Percentiles rank a stretch among this genome's conserved stretches.
These are phyloP conservation scores for Eutrema japonicum DNA, from an alignment of 345 rosid genomes.

Conservation along the genomic window DNA sequence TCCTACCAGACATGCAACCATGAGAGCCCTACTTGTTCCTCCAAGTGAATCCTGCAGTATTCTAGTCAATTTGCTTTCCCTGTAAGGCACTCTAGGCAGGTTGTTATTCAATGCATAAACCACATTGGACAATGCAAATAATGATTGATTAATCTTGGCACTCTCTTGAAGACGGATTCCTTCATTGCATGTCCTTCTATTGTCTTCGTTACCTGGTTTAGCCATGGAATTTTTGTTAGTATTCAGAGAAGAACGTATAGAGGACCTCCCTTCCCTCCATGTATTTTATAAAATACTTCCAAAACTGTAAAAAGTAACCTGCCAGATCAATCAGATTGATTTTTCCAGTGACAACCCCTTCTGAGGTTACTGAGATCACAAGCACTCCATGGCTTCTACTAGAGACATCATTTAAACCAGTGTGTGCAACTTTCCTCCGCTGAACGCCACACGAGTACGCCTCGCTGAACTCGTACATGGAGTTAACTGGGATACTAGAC, in stretches of 20 bases:
- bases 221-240: not conserved
- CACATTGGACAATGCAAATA: conserved; percentile 90
- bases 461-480: conserved; percentile 66
- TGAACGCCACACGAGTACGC: conserved; percentile 60
- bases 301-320: conserved; percentile 48
- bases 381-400: conserved; percentile 95
- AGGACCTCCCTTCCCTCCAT: no score
- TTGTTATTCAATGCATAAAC: conserved; percentile 85
- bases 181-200: conserved; percentile 82
- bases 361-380: conserved; percentile 62
- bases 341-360: conserved; percentile 60
- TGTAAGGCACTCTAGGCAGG: conserved; percentile 70
- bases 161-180: conserved; percentile 89
- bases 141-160: conserved; percentile 83
- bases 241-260: not conserved
- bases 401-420: conserved; percentile 83
- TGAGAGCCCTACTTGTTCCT: conserved; percentile 78
- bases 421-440: conserved; percentile 81
- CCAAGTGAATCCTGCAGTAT: conserved; percentile 95
- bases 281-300: no score
- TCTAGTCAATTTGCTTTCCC: conserved; percentile 94
- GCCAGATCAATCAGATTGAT: conserved; percentile 94
- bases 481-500: conserved; percentile 56
- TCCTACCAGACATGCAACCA: conserved; percentile 94
- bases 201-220: conserved; percentile 84